phyloP scores from a whole-genome alignment of 179 eudicot genomes.

The Spinacia oleracea region DNA sequence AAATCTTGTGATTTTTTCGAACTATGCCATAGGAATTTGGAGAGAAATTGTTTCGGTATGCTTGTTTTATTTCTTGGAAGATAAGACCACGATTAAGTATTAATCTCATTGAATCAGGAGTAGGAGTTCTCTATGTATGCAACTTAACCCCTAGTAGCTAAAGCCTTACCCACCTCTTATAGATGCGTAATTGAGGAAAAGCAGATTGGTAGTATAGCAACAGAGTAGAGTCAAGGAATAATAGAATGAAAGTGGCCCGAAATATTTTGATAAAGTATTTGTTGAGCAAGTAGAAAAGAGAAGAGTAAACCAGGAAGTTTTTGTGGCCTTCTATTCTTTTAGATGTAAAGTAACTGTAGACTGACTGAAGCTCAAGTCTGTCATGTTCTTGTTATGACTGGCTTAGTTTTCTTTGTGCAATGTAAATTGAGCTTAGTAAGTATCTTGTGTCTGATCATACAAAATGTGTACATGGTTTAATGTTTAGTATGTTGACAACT shows the following conservation, averaged over 20 bases:
- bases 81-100: too few relatives aligned
- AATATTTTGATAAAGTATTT: neutral
- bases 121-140: neutral
- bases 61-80: too few relatives aligned
- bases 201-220: neutral
- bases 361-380: neutral
- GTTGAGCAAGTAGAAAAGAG: too few relatives aligned
- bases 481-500: constrained; percentile 26
- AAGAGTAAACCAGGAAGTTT: neutral
- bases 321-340: neutral
- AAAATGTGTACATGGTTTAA: neutral
- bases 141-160: neutral
- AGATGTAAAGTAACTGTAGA: neutral
- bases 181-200: neutral
- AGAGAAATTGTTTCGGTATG: too few relatives aligned
- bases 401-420: neutral
- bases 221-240: neutral
- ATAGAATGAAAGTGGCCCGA: neutral
- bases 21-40: too few relatives aligned
- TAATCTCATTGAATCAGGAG: too few relatives aligned
- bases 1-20: too few relatives aligned
- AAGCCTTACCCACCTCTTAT: neutral
- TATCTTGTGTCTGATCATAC: neutral
- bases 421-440: neutral
- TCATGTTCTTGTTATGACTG: neutral